Conservation (phyloP, 2,329 filamentous ascomycete genomes). For the Alternaria sp. region DNA sequence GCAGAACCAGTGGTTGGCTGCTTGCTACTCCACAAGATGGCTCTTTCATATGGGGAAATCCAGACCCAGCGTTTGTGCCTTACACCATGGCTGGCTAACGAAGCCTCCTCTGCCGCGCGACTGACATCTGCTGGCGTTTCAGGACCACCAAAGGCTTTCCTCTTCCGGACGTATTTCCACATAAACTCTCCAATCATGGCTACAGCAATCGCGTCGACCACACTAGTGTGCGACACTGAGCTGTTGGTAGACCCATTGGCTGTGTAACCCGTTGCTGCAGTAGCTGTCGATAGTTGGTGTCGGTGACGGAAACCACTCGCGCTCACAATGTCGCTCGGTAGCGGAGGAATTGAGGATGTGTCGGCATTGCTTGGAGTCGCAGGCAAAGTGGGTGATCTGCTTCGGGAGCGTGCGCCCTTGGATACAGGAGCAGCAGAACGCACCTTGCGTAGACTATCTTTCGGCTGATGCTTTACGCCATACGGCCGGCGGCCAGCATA, state of each 20-base stretch:
- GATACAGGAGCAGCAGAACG: slow-evolving; percentile 80
- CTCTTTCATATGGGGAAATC: slow-evolving; percentile 94
- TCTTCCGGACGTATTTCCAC: slow-evolving; percentile 86
- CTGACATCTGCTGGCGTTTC: slow-evolving; percentile 63
- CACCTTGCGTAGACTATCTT: slow-evolving; percentile 77
- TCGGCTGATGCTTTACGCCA: slow-evolving; percentile 53
- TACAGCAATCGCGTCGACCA: slow-evolving; percentile 96
- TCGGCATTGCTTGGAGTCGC: slow-evolving; percentile 72
- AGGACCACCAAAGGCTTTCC: slow-evolving; percentile 87
- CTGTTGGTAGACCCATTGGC: slow-evolving; percentile 65
- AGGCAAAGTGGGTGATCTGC: slow-evolving; percentile 68
- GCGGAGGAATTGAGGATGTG: slow-evolving; percentile 74
- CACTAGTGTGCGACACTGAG: slow-evolving; percentile 73
- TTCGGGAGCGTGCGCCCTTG: slow-evolving; percentile 56
- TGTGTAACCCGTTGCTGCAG: slow-evolving; percentile 66
- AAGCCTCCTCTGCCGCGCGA: slow-evolving; percentile 63
- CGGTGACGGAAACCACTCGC: slow-evolving; percentile 56
- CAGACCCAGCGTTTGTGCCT: slow-evolving; percentile 98
- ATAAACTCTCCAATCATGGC: slow-evolving; percentile 99
- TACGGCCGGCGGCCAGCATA: slow-evolving; percentile 53
- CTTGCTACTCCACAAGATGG: slow-evolving; percentile 98
- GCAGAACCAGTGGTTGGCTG: slow-evolving; percentile 89
- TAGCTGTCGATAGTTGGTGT: slow-evolving; percentile 69
- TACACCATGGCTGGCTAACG: slow-evolving; percentile 73
- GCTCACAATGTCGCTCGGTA: slow-evolving; percentile 75